Conservation (phyloP, 306 rosid genomes). For the Comarum palustre region DNA sequence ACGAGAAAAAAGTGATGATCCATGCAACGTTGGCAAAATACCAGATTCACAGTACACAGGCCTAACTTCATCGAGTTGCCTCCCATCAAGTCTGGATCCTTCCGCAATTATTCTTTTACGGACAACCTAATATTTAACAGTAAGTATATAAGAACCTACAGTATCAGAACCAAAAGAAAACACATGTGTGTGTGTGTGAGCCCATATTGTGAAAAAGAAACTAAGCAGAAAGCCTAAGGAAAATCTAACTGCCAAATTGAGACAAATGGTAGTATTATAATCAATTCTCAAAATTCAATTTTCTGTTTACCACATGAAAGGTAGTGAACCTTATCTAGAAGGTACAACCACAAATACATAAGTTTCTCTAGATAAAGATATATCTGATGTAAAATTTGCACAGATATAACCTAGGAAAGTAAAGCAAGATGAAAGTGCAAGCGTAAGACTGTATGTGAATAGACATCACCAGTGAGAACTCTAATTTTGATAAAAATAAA, state of each 20-base stretch:
- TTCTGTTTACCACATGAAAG: background rate
- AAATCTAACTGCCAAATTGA: slow-evolving; percentile 4
- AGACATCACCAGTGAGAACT: background rate
- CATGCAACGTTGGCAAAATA: slow-evolving; percentile 63
- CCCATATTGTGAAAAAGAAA: background rate
- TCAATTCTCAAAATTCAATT: background rate
- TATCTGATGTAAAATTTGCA: background rate
- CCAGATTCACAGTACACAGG: slow-evolving; percentile 89
- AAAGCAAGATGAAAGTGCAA: background rate
- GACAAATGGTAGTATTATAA: background rate
- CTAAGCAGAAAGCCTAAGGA: background rate
- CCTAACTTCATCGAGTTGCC: slow-evolving; percentile 91
- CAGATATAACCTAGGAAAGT: background rate
- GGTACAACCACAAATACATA: background rate
- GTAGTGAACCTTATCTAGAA: background rate
- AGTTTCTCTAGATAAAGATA: background rate
- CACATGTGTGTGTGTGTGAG: background rate
- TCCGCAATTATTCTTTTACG: slow-evolving; percentile 78
- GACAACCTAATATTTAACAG: slow-evolving; percentile 55
- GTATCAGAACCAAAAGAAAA: slow-evolving; percentile 16
- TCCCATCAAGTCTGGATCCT: slow-evolving; percentile 86
- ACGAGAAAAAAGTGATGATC: slow-evolving; percentile 82
- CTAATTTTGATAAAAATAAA: background rate
- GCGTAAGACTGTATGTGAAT: background rate
- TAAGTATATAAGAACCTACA: slow-evolving; percentile 21